Percentiles rank a stretch among this genome's conserved stretches.
These are phyloP conservation scores for Arthrinium puccinioides DNA, from an alignment of 2,329 filamentous ascomycete genomes.

Conservation along the genomic window DNA sequence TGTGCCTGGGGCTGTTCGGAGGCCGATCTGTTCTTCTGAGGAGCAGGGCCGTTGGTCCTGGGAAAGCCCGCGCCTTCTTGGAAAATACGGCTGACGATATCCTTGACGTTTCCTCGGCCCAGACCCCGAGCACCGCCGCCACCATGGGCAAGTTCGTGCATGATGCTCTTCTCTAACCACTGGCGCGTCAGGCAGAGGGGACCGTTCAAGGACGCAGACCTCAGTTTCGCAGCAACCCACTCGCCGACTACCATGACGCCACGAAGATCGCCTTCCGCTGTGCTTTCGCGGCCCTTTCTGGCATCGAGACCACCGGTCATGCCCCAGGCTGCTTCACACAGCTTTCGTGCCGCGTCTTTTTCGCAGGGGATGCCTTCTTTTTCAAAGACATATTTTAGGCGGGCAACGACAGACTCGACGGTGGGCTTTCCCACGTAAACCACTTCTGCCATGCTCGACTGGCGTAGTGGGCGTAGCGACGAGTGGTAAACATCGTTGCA, in stretches of 20 bases:
- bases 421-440: slow-evolving; percentile 87
- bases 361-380: slow-evolving; percentile 87
- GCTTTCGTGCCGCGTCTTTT: slow-evolving; percentile 75
- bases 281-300: slow-evolving; percentile 59
- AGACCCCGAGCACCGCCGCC: slow-evolving; percentile 65
- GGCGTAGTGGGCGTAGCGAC: slow-evolving; percentile 77
- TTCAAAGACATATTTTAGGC: slow-evolving; percentile 77
- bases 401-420: slow-evolving; percentile 74
- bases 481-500: slow-evolving; percentile 97
- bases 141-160: slow-evolving; percentile 60
- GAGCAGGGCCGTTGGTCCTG: slow-evolving; percentile 39
- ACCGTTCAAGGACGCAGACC: slow-evolving; percentile 34
- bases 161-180: slow-evolving; percentile 69
- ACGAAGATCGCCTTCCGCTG: slow-evolving; percentile 66
- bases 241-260: slow-evolving; percentile 82
- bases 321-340: slow-evolving; percentile 80
- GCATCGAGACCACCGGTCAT: slow-evolving; percentile 66
- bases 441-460: slow-evolving; percentile 78
- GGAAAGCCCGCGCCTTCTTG: slow-evolving; percentile 73
- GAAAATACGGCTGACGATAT: slow-evolving; percentile 73
- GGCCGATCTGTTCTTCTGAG: slow-evolving; percentile 34
- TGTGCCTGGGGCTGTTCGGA: slow-evolving; percentile 47
- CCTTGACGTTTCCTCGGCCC: slow-evolving; percentile 63
- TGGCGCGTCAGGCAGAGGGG: slow-evolving; percentile 55
- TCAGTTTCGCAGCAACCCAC: slow-evolving; percentile 72